phyloP scores from a whole-genome alignment of 345 rosid genomes.

The Salix suchowensis region DNA sequence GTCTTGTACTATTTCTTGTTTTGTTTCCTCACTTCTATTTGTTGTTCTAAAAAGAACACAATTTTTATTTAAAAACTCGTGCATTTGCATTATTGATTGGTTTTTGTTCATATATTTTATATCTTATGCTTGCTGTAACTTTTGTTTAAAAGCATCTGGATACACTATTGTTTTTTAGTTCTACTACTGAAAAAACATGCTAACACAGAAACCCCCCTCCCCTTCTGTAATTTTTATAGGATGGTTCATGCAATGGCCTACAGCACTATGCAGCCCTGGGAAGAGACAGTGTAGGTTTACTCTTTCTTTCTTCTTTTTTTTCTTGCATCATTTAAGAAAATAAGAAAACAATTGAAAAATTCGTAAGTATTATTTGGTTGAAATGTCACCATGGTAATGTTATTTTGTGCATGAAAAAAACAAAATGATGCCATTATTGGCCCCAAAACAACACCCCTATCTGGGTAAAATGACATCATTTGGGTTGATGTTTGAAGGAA shows the following conservation, averaged over 20 bases:
- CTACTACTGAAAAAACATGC: background rate
- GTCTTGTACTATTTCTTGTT: background rate
- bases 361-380: background rate
- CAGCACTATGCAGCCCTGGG: slow-evolving; percentile 99
- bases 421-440: background rate
- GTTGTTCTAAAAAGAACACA: background rate
- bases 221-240: slow-evolving; percentile 36
- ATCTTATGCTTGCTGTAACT: background rate
- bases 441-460: background rate
- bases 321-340: background rate
- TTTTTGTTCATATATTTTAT: background rate
- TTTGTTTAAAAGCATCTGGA: background rate
- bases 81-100: background rate
- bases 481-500: background rate
- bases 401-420: background rate
- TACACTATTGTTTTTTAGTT: background rate
- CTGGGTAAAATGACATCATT: background rate
- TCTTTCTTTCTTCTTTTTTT: background rate
- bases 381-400: background rate
- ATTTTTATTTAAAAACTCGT: background rate
- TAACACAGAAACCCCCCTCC: background rate
- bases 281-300: slow-evolving; percentile 73
- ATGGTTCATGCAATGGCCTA: slow-evolving; percentile 98
- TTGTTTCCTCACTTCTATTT: background rate
- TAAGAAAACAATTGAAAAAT: background rate